Percentiles rank a stretch among this genome's conserved stretches.
Evolutionary conservation across 192 early-diverging fungal genomes (phyloP).

Genomic region (Podochytrium sp.): DNA sequence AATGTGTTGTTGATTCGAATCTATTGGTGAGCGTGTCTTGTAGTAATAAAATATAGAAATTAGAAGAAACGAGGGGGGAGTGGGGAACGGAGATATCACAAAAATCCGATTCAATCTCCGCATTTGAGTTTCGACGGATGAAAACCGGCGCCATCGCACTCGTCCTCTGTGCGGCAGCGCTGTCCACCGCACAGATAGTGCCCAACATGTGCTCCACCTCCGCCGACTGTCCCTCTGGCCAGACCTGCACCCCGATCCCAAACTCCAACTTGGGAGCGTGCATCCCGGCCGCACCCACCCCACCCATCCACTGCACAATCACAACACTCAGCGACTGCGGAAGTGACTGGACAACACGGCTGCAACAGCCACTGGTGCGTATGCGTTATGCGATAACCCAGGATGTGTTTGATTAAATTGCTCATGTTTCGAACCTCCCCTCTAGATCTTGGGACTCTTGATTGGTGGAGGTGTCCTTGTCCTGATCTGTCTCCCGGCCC

Average conservation of each 20-base stretch:
- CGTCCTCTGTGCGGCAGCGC: no score
- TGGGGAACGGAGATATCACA: no score
- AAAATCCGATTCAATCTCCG: no score
- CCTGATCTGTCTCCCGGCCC: background rate
- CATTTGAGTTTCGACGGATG: no score
- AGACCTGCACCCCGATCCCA: background rate
- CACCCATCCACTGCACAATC: slow-evolving; percentile 13
- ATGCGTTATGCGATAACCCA: background rate
- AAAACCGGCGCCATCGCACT: no score
- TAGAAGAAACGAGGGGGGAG: no score
- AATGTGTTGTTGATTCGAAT: no score
- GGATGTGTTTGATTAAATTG: background rate
- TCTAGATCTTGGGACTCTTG: slow-evolving; percentile 20
- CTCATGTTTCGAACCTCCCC: background rate
- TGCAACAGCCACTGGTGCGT: slow-evolving; percentile 28
- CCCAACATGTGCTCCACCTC: background rate
- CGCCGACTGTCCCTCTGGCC: background rate
- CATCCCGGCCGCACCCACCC: background rate
- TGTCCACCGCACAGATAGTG: background rate
- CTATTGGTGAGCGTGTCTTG: no score
- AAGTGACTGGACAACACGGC: slow-evolving; percentile 14
- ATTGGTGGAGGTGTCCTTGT: slow-evolving; percentile 17
- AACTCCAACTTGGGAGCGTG: no score
- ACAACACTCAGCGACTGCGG: slow-evolving; percentile 18
- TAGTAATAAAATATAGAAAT: no score